Evolutionary conservation across 1,284 basidiomycete genomes (phyloP).

Genomic region (Anthracocystis walkeri): DNA sequence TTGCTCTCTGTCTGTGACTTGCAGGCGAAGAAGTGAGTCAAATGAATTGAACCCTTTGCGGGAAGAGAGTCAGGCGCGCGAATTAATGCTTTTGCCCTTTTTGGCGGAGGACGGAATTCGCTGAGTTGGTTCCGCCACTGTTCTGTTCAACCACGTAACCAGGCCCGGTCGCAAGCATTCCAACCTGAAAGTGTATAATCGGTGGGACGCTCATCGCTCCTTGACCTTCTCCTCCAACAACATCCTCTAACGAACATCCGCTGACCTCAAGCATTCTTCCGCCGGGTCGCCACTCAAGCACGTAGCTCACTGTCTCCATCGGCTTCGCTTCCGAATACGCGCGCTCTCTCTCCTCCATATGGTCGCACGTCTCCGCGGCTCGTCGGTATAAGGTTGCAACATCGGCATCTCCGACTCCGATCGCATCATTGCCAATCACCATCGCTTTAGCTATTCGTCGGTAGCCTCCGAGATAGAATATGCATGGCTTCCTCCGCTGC

Average conservation of each 20-base stretch:
- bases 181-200: background rate
- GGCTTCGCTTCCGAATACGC: background rate
- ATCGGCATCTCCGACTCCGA: background rate
- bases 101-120: background rate
- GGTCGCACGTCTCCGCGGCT: slow-evolving; percentile 6
- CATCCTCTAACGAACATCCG: background rate
- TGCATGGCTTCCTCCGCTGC: slow-evolving; percentile 9
- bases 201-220: background rate
- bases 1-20: background rate
- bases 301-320: background rate
- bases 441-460: background rate
- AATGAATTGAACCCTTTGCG: too few species aligned
- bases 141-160: background rate
- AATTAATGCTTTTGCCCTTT: background rate
- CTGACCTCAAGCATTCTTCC: background rate
- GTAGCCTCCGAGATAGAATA: slow-evolving; percentile 2
- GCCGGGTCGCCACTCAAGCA: background rate
- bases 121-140: slow-evolving; percentile 8
- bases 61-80: slow-evolving; percentile 2
- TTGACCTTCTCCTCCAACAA: background rate
- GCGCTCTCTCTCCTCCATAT: slow-evolving; percentile 8
- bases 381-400: slow-evolving; percentile 1
- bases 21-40: background rate
- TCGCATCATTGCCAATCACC: too few species aligned
- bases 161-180: background rate